These are phyloP conservation scores for Oryza australiensis DNA, from an alignment of 176 grass and related monocot genomes.

Conservation along the genomic window DNA sequence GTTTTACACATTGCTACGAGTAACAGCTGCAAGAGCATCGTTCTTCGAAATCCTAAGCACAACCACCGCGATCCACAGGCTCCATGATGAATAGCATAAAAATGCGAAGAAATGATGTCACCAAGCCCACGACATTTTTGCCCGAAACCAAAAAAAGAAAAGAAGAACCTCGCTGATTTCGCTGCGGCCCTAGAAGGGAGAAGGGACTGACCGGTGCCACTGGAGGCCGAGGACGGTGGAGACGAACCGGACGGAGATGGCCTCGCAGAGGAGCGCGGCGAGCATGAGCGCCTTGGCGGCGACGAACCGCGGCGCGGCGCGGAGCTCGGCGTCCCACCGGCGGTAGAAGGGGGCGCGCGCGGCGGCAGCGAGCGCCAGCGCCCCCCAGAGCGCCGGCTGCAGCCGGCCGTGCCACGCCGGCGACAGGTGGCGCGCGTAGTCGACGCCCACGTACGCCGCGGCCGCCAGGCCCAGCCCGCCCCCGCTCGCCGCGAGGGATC, in stretches of 20 bases:
- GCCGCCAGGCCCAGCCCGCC: constrained; percentile 42
- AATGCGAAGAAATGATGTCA: neutral
- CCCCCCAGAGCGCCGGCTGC: constrained; percentile 75
- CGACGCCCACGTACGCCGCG: constrained; percentile 63
- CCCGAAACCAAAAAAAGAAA: neutral
- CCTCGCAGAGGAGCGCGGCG: constrained; percentile 65
- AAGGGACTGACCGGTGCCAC: constrained; percentile 67
- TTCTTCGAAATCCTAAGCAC: neutral
- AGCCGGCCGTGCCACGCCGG: constrained; percentile 64
- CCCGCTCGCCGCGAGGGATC: constrained; percentile 18
- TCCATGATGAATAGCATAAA: neutral
- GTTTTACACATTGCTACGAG: neutral
- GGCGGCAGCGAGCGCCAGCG: constrained; percentile 56
- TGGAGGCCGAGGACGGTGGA: constrained; percentile 75
- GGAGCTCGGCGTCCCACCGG: constrained; percentile 78
- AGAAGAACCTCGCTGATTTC: neutral
- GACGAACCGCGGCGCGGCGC: constrained; percentile 63
- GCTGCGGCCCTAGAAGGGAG: neutral
- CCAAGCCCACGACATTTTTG: neutral
- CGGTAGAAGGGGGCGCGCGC: constrained; percentile 69
- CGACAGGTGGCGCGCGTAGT: constrained; percentile 55
- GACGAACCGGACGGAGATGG: constrained; percentile 80
- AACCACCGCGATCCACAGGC: neutral
- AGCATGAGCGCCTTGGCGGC: constrained; percentile 74
- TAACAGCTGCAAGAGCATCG: neutral